Evolutionary conservation across 495 filamentous ascomycete genomes (phyloP), one percentile per base, ranked within the genome.

Genomic region (Penicillium fimorum): DNA sequence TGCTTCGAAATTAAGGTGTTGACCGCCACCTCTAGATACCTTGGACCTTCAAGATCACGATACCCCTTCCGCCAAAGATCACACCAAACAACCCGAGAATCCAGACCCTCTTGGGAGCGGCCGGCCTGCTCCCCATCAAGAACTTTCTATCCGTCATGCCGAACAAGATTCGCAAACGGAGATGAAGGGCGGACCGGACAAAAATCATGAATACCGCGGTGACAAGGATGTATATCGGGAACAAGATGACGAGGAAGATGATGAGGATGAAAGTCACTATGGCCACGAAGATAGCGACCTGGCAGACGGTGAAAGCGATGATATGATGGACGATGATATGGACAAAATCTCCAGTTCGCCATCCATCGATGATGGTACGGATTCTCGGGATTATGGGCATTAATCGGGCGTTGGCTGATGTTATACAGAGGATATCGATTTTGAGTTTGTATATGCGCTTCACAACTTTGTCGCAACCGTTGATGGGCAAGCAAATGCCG

Each of bases 361-460:
- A 58, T 97, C 92, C 52, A 99, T 99, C 70, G 90, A 94, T 73
- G 95, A 99, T 82, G 94, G 94, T 98, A 83, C 77, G 92, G 91
- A 65, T 52, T 49, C 10, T 18, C 8, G 45, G 35, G 60, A 64
- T 56, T 55, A n/a, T 12, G 9, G 51, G 20, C 15, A 22, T 18
- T 13, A 43, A 20, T 18, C 11, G 15, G 37, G 17, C 18, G 25
- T 18, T 50, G 41, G 80, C 89, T 92, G 86, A 91, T 84, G 79
- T 77, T 78, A 82, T 68, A 61, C 71, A 90, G 94, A 99, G 83
- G 94, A 97, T 71, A 99, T 99, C 74, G 92, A 99, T 80, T 97
- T 99, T 73, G 93, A 97, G 63, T 96, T 97, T 74, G 94, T 99
- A 53, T 99, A 99, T 73, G 94, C 94, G 47, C 79, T 99, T 56